These are phyloP conservation scores for Thermothelomyces thermophilus DNA, from an alignment of 2,329 filamentous ascomycete species.

Conservation along the genomic window DNA sequence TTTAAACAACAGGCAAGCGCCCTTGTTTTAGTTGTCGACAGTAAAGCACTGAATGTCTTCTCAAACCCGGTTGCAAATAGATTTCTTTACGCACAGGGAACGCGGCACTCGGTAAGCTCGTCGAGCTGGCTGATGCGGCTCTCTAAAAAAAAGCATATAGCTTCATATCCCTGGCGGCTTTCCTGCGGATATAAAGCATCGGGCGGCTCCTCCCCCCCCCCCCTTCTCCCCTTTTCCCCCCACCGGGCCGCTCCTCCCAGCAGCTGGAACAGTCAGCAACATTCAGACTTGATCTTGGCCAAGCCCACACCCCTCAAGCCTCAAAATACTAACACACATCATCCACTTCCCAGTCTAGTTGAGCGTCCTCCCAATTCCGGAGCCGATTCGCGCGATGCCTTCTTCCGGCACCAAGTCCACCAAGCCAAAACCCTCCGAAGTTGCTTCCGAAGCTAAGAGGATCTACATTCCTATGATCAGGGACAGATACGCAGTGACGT, in stretches of 20 bases:
- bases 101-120: slow-evolving; percentile 8
- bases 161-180: not conserved
- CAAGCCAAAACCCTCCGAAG: slow-evolving; percentile 59
- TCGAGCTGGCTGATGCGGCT: not conserved
- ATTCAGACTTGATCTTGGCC: not conserved
- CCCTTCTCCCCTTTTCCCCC: too few relatives aligned
- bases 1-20: not conserved
- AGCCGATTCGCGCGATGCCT: slow-evolving; percentile 41
- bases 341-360: not conserved
- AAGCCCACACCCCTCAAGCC: too few relatives aligned
- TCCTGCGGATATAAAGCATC: slow-evolving; percentile 15
- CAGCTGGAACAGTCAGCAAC: not conserved
- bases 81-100: slow-evolving; percentile 3
- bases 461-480: slow-evolving; percentile 61
- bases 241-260: not conserved
- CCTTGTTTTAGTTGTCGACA: not conserved
- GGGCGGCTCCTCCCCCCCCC: too few relatives aligned
- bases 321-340: not conserved
- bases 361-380: not conserved
- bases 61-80: slow-evolving; percentile 13
- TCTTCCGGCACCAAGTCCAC: slow-evolving; percentile 35
- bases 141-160: not conserved
- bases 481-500: slow-evolving; percentile 47
- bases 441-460: slow-evolving; percentile 66
- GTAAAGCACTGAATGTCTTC: not conserved